Percentiles rank a stretch among this genome's conserved stretches.
phyloP scores from a whole-genome alignment of 2,329 filamentous ascomycete genomes.

The Cercospora nicotianae region DNA sequence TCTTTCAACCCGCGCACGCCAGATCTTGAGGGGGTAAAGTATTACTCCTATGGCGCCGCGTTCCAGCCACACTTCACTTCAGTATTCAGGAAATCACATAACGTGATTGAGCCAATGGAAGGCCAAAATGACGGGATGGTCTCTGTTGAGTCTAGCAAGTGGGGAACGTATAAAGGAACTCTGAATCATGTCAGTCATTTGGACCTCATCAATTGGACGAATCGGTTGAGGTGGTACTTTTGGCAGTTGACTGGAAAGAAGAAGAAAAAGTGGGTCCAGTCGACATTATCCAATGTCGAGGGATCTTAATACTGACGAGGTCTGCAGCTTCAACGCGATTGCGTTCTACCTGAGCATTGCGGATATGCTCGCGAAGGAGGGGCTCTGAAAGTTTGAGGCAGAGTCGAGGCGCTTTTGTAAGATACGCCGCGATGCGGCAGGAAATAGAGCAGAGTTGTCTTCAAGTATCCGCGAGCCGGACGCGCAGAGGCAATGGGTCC shows the following conservation, averaged over 20 bases:
- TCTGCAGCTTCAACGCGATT: slow-evolving; percentile 61
- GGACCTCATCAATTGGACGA: slow-evolving; percentile 67
- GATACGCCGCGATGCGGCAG: neutral
- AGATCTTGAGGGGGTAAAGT: slow-evolving; percentile 56
- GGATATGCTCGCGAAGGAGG: slow-evolving; percentile 46
- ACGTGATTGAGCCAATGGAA: slow-evolving; percentile 55
- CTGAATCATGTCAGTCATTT: slow-evolving; percentile 64
- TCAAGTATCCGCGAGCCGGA: neutral
- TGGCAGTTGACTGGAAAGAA: slow-evolving; percentile 58
- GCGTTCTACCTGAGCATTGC: slow-evolving; percentile 65
- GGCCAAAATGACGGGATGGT: slow-evolving; percentile 64
- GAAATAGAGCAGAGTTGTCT: neutral
- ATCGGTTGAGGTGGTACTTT: slow-evolving; percentile 59
- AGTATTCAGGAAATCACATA: slow-evolving; percentile 58
- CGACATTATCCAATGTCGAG: neutral
- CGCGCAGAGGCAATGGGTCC: neutral
- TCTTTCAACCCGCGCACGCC: slow-evolving; percentile 61
- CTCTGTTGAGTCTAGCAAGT: slow-evolving; percentile 61
- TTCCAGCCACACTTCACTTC: slow-evolving; percentile 58
- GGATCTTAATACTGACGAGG: neutral
- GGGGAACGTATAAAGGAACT: slow-evolving; percentile 65
- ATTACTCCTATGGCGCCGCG: slow-evolving; percentile 64
- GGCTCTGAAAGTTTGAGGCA: slow-evolving; percentile 30
- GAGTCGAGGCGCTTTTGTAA: neutral
- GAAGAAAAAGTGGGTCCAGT: slow-evolving; percentile 45